Evolutionary conservation across 192 early-diverging fungal species (phyloP), one percentile per base, ranked within the genome.

Genomic region (Coemansia sp.): DNA sequence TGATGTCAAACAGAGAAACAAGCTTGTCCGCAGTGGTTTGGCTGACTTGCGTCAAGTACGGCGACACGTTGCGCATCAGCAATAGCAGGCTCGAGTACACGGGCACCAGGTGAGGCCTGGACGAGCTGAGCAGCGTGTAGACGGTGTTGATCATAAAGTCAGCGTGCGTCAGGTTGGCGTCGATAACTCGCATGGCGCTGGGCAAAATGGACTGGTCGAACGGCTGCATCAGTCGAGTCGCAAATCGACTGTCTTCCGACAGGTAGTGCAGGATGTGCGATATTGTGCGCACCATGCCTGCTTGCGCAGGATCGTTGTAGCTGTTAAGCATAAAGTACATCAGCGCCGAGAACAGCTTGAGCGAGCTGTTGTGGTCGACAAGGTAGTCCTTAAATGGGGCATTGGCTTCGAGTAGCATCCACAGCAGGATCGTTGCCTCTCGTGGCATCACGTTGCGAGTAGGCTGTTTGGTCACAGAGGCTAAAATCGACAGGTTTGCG

Each of bases 141-240:
- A 93, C 87, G 22, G 91, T 88, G 90, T 93, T 83, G 64, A 95
- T 89, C 62, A 96, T 80, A 80, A 90, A 93, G 64, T 97, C 96
- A 0, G 86, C 94, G 62, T 91, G 89, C 20, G 84, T 91, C 7
- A 89, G 84, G 61, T 85, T 78, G 31, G 86, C 85, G 57, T 82
- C 84, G 6, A 81, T 82, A 31, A 91, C 77, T 24, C 89, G 88
- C 65, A 90, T 84, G 45, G 64, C 82, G 31, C 83, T 83, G 17
- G 82, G 82, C 37, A 84, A 39, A 6, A 84, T 75, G 12, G 82
- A 76, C 77, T 84, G 82, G 60, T 84, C 82, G 36, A 84, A 84
- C 38, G 74, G 71, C 64, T 74, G 73, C 73, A 77, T 80, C 39
- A 84, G 70, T 0, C 82, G 76, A 20, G 77, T 79, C 5, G 77